Evolutionary conservation across 805 yeast species (phyloP).

Genomic region (Teunomyces atbi): DNA sequence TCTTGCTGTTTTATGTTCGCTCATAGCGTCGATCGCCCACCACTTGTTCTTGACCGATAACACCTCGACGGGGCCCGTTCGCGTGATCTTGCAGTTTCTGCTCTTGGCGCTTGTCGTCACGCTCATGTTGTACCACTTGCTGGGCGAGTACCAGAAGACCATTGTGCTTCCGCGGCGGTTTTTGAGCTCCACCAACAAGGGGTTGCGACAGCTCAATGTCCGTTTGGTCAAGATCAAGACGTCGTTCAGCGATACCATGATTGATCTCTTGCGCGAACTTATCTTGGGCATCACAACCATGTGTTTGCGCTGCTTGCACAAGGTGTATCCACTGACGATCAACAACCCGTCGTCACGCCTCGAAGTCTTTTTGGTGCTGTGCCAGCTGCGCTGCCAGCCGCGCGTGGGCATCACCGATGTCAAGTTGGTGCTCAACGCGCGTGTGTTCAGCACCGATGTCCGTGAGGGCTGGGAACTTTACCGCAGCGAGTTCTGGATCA

Average conservation of each 20-base stretch:
- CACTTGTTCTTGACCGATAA: conserved; percentile 32
- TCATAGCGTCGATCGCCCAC: conserved; percentile 41
- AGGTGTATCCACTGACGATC: conserved; percentile 31
- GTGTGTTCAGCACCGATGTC: conserved; percentile 77
- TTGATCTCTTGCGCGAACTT: conserved; percentile 38
- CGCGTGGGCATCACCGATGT: conserved; percentile 72
- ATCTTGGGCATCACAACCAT: conserved; percentile 28
- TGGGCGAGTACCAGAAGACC: conserved; percentile 88
- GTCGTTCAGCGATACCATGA: conserved; percentile 30
- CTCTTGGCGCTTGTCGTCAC: conserved; percentile 66
- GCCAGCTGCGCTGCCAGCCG: conserved; percentile 51
- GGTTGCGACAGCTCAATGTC: conserved; percentile 78
- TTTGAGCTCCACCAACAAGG: conserved; percentile 81
- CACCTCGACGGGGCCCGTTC: conserved; percentile 28
- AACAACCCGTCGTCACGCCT: conserved; percentile 31
- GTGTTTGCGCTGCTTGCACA: conserved; percentile 31
- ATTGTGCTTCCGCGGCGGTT: conserved; percentile 80
- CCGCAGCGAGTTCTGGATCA: conserved; percentile 89
- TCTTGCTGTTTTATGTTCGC: conserved; percentile 36
- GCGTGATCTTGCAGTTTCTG: conserved; percentile 49
- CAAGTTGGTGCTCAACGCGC: conserved; percentile 74
- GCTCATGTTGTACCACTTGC: conserved; percentile 70
- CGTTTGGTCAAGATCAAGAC: conserved; percentile 63
- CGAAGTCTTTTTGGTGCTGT: conserved; percentile 39
- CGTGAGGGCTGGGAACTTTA: conserved; percentile 95